These are phyloP conservation scores for Mortierella sp. DNA, from an alignment of 371 early-diverging fungal species.

Conservation along the genomic window DNA sequence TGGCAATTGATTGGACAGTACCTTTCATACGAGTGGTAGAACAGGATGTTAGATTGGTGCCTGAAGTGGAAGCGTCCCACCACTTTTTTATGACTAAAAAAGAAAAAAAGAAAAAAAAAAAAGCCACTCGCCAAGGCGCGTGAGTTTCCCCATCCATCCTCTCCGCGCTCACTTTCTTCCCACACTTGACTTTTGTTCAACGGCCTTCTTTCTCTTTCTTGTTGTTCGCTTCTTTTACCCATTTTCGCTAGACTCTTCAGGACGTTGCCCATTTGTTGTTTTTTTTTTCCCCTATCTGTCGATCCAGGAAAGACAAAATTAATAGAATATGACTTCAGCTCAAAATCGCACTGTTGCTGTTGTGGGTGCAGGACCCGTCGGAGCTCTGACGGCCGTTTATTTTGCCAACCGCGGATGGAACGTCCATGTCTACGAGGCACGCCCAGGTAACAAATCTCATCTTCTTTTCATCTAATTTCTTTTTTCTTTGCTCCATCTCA, in stretches of 20 bases:
- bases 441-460: slow-evolving; percentile 72
- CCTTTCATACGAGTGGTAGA: too few relatives aligned
- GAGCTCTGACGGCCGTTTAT: slow-evolving; percentile 88
- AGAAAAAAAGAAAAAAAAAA: not conserved
- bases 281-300: not conserved
- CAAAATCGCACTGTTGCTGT: slow-evolving; percentile 65
- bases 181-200: not conserved
- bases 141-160: not conserved
- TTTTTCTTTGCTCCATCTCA: slow-evolving; percentile 3
- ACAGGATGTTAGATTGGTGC: too few relatives aligned
- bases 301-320: too few relatives aligned
- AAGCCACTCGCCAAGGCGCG: not conserved
- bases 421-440: slow-evolving; percentile 87
- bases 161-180: not conserved
- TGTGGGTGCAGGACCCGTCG: slow-evolving; percentile 96
- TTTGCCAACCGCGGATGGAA: slow-evolving; percentile 93
- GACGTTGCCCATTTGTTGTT: not conserved
- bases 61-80: too few relatives aligned
- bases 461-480: not conserved
- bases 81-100: too few relatives aligned
- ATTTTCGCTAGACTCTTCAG: not conserved
- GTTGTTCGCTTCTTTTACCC: not conserved
- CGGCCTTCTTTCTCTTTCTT: not conserved
- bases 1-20: too few relatives aligned
- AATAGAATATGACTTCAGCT: not conserved